Base-by-base conservation (phyloP, 2,329 filamentous ascomycete species). In the Aspergillus quadrilineatus region DNA sequence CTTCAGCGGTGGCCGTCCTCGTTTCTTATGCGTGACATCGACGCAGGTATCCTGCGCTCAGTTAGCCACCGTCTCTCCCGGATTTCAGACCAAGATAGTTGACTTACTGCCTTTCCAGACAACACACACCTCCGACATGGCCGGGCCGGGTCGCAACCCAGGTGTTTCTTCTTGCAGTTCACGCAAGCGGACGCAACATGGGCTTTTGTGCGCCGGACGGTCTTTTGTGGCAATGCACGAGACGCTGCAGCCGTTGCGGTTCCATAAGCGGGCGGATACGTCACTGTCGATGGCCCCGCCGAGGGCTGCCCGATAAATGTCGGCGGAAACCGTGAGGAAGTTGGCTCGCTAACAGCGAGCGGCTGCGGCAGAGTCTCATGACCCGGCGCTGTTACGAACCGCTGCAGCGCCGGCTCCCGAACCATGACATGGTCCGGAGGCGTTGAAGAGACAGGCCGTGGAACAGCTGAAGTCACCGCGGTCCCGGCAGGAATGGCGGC, bases 121-220 rank as follows among this genome's bases (percentile, higher is more conserved):
- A 77, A 66, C 42, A 78, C 73, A 65, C 77, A 79, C 65, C 77
- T 65, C 59, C 73, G 73, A 63, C 77, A 79, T 22, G 77, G 77
- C 41, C 77, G 70, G 49, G 72, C 75, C 29, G 75, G 71, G 58
- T 79, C 77, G 60, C 77, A 79, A 41, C 76, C 73, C 50, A 79
- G 58, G 59, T 79, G 77, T 62, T 79, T 79, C 63, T 75, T 76
- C 60, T 79, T 79, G 63, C 77, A 79, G 59, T 79, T 79, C 12
- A 79, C 74, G 63, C 77, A 79, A 2, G 77, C 77, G 4, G 77
- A 79, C 30, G 77, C 76, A 29, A 79, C 77, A 65, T 79, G 77
- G 6, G 77, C 74, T 57, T 79, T 79, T 4, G 75, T 74, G 44
- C 77, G 75, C 46, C 77, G 67, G 0, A 76, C 76, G 14, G 75